These are phyloP conservation scores for Verticillium nonalfalfae DNA, from an alignment of 2,329 filamentous ascomycete genomes.

Conservation along the genomic window DNA sequence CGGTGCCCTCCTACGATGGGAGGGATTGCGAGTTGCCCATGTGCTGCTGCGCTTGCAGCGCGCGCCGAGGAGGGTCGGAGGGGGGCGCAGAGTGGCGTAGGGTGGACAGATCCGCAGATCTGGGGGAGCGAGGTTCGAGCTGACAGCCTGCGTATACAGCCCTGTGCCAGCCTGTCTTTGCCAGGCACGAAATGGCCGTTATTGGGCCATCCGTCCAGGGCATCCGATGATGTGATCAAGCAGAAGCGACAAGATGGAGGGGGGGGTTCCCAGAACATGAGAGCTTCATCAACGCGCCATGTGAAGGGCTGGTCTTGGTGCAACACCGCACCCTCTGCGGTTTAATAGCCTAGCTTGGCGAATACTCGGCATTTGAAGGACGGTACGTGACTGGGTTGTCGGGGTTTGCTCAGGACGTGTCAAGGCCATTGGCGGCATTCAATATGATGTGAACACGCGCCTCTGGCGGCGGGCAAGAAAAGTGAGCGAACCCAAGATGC, in stretches of 20 bases:
- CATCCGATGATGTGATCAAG: conserved; percentile 6
- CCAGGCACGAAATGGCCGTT: conserved; percentile 3
- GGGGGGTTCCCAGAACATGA: background rate
- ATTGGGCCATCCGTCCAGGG: conserved; percentile 1
- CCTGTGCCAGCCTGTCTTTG: background rate
- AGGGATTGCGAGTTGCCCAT: background rate
- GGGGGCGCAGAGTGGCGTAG: background rate
- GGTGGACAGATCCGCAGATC: background rate
- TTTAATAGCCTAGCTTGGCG: background rate
- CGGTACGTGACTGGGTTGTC: background rate
- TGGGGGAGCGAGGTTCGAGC: background rate
- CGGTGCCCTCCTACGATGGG: background rate
- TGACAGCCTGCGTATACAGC: background rate
- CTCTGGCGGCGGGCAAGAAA: background rate
- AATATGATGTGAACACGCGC: background rate
- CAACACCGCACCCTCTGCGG: background rate
- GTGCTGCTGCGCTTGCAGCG: background rate
- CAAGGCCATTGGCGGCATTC: background rate
- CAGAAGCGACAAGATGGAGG: background rate
- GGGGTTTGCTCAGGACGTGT: background rate
- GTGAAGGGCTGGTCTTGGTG: background rate
- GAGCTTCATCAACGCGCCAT: background rate
- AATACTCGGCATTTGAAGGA: background rate
- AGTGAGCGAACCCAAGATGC: background rate
- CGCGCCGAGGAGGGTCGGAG: background rate